phyloP scores from a whole-genome alignment of 164 flowering plant species.

The Magnolia officinalis region DNA sequence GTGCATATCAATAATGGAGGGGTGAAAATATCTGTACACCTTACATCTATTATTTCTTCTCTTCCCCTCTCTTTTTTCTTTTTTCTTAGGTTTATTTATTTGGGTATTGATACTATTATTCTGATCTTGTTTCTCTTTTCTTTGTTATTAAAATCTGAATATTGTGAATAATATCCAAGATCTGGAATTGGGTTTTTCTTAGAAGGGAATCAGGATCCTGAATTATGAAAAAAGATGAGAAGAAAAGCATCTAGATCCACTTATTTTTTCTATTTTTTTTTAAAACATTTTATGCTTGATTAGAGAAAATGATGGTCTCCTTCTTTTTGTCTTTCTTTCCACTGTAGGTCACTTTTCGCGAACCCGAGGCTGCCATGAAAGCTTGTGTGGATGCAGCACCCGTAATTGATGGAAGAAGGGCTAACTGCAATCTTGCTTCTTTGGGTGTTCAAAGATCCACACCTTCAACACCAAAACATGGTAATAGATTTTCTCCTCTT shows the following conservation, averaged over 20 bases:
- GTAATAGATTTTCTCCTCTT: conserved; percentile 39
- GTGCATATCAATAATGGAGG: background rate
- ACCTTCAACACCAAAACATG: conserved; percentile 81
- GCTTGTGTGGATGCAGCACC: conserved; percentile 74
- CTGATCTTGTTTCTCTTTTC: background rate
- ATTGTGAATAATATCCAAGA: conserved; percentile 1
- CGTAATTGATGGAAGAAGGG: conserved; percentile 74
- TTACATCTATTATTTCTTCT: background rate
- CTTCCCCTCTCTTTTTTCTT: background rate
- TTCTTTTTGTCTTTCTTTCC: background rate
- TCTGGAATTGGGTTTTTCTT: conserved; percentile 2
- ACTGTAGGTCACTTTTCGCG: conserved; percentile 28
- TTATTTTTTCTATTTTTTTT: background rate
- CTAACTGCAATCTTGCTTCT: conserved; percentile 91
- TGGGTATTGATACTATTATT: background rate
- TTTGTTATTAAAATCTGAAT: background rate
- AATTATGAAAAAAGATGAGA: conserved; percentile 2
- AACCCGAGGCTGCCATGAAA: conserved; percentile 77
- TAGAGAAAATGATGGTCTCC: background rate
- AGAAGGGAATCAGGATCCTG: conserved; percentile 2
- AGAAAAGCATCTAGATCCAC: conserved; percentile 2
- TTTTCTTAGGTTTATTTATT: background rate
- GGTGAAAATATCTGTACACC: background rate
- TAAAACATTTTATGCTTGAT: background rate
- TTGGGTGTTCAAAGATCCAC: conserved; percentile 88